Conservation (phyloP, 2,329 filamentous ascomycete species). For the Aspergillus pseudonomiae region DNA sequence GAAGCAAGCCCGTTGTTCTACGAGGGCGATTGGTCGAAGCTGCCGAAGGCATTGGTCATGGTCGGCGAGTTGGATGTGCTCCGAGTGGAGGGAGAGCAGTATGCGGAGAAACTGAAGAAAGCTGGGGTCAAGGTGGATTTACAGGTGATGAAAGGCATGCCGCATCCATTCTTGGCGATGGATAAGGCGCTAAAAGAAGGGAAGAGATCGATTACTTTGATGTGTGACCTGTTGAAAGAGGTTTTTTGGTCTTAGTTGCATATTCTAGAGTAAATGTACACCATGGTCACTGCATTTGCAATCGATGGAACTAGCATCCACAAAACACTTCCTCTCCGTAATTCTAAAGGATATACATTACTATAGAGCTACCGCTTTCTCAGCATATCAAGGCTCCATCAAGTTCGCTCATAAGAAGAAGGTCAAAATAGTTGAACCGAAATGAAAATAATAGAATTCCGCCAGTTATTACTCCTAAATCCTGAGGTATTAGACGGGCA, state of each 20-base stretch:
- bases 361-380: background rate
- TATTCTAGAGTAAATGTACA: background rate
- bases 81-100: slow-evolving; percentile 56
- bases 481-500: background rate
- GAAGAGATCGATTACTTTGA: slow-evolving; percentile 52
- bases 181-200: slow-evolving; percentile 58
- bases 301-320: background rate
- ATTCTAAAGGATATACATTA: background rate
- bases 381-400: background rate
- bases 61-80: slow-evolving; percentile 62
- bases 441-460: background rate
- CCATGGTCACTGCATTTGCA: background rate
- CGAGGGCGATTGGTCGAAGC: slow-evolving; percentile 51
- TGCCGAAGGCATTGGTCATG: slow-evolving; percentile 57
- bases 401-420: background rate
- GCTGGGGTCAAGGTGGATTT: slow-evolving; percentile 54
- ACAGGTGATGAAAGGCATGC: slow-evolving; percentile 57
- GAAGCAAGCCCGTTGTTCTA: slow-evolving; percentile 61
- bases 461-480: background rate
- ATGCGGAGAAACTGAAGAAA: slow-evolving; percentile 51
- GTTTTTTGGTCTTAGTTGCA: slow-evolving; percentile 31
- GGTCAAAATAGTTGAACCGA: background rate
- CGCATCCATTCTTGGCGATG: slow-evolving; percentile 63
- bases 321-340: too few relatives aligned
- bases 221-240: slow-evolving; percentile 42